These are phyloP conservation scores for Skeletonema tropicum DNA, from an alignment of 108 stramenopile species.

Conservation along the genomic window DNA sequence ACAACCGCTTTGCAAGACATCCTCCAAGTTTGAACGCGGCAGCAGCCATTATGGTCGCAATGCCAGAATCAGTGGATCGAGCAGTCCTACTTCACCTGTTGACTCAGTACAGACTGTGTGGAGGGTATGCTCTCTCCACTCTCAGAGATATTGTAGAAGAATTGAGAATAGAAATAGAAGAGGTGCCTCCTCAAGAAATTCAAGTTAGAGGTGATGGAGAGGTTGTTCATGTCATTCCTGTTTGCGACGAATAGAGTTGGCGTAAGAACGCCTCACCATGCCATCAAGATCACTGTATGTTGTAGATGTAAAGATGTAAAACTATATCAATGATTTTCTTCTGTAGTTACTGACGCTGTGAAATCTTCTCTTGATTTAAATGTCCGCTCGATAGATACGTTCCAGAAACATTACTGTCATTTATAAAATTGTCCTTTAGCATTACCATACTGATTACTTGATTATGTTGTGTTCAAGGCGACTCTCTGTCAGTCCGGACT, in stretches of 20 bases:
- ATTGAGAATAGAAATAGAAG: background rate
- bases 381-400: background rate
- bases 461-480: background rate
- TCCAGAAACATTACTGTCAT: background rate
- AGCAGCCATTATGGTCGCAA: constrained; percentile 1
- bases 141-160: background rate
- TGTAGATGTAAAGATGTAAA: background rate
- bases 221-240: background rate
- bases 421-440: background rate
- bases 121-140: background rate
- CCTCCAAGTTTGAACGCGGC: constrained; percentile 1
- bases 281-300: background rate
- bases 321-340: background rate
- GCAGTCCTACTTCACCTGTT: background rate
- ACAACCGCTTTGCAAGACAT: background rate
- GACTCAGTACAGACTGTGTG: background rate
- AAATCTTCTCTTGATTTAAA: background rate
- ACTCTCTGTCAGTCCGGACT: background rate
- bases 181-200: background rate
- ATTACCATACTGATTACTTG: constrained; percentile 7
- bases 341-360: background rate
- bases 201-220: background rate
- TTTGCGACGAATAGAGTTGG: background rate
- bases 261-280: background rate
- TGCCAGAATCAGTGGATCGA: background rate